Percentiles rank a stretch among this genome's conserved stretches.
Evolutionary conservation across 176 grass and related monocot genomes (phyloP).

Genomic region (Musa beccarii): DNA sequence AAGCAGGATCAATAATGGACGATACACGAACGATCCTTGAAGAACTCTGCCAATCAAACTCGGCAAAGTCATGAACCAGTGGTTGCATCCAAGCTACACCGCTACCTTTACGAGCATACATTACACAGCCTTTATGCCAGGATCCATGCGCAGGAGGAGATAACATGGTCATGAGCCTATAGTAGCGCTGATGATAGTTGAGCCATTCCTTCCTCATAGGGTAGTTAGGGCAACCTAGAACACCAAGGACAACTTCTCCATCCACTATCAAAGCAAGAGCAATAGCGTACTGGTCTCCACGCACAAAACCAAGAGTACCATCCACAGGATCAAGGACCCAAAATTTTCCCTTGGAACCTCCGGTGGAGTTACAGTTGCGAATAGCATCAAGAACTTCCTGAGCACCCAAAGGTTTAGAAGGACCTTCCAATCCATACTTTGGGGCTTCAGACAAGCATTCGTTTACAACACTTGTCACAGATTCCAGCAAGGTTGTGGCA

Average conservation of each 20-base stretch:
- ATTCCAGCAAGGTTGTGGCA: slow-evolving; percentile 50
- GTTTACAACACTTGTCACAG: slow-evolving; percentile 52
- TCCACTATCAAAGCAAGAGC: slow-evolving; percentile 90
- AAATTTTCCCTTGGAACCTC: slow-evolving; percentile 77
- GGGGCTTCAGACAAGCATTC: slow-evolving; percentile 61
- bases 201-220: slow-evolving; percentile 97
- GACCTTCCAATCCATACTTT: slow-evolving; percentile 52
- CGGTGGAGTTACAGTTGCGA: slow-evolving; percentile 55
- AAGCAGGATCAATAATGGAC: slow-evolving; percentile 61
- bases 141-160: slow-evolving; percentile 58
- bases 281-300: slow-evolving; percentile 84
- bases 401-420: slow-evolving; percentile 31
- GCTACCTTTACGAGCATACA: slow-evolving; percentile 84
- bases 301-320: slow-evolving; percentile 87
- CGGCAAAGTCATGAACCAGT: slow-evolving; percentile 51
- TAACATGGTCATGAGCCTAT: slow-evolving; percentile 59
- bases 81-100: slow-evolving; percentile 96
- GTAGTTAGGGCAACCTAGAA: slow-evolving; percentile 96
- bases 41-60: slow-evolving; percentile 40
- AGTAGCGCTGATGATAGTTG: slow-evolving; percentile 78
- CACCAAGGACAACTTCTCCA: slow-evolving; percentile 76
- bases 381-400: slow-evolving; percentile 81
- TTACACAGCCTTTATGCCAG: slow-evolving; percentile 88
- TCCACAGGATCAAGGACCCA: slow-evolving; percentile 98
- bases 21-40: slow-evolving; percentile 67